These are phyloP conservation scores for Aspergillus udagawae DNA, from an alignment of 2,329 filamentous ascomycete species.

Conservation along the genomic window DNA sequence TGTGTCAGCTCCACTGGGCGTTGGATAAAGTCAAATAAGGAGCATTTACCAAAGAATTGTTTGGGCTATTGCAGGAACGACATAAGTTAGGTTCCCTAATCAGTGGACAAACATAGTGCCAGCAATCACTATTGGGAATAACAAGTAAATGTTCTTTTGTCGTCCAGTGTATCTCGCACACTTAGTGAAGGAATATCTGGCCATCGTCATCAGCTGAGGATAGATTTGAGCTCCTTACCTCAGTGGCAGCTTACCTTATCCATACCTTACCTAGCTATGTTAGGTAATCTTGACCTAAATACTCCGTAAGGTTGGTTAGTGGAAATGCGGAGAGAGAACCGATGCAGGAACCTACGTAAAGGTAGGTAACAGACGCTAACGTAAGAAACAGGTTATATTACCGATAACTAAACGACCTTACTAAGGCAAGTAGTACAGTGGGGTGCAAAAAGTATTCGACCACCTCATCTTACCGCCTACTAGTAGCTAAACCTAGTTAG, in stretches of 20 bases:
- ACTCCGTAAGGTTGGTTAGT: background rate
- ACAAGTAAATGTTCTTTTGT: background rate
- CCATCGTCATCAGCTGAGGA: background rate
- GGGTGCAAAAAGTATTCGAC: too few species aligned
- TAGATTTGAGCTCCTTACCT: background rate
- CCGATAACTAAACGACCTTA: background rate
- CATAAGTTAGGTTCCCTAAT: background rate
- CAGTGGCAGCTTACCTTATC: too few species aligned
- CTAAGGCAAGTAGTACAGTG: background rate
- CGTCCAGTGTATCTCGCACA: background rate
- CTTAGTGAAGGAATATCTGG: background rate
- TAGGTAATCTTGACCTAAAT: background rate
- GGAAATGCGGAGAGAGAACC: background rate
- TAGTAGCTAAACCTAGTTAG: too few species aligned
- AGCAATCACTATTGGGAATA: background rate
- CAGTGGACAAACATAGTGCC: background rate
- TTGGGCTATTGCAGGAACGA: background rate
- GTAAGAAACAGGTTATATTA: background rate
- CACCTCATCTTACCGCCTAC: too few species aligned
- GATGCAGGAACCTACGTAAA: too few species aligned
- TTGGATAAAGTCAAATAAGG: background rate
- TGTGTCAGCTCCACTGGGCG: too few species aligned
- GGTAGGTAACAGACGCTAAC: background rate
- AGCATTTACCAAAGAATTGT: background rate
- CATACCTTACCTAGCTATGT: too few species aligned